These are phyloP conservation scores for Pelargonium nanum DNA, from an alignment of 345 rosid genomes.

Conservation along the genomic window DNA sequence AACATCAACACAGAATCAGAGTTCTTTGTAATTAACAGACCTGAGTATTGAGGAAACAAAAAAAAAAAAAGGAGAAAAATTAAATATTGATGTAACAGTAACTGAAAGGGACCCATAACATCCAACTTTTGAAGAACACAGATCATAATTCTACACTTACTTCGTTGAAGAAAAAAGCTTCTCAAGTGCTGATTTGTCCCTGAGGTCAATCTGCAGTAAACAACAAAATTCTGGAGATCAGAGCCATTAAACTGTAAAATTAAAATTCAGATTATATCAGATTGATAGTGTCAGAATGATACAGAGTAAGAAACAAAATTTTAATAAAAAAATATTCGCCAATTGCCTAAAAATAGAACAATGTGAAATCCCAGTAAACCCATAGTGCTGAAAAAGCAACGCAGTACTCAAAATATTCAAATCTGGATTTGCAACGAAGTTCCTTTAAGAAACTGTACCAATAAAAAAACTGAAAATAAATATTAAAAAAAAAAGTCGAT, in stretches of 20 bases:
- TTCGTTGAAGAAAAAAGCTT: conserved; percentile 48
- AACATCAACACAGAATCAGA: too few species aligned
- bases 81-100: too few species aligned
- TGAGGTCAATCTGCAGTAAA: conserved; percentile 67
- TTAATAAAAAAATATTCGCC: too few species aligned
- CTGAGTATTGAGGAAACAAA: too few species aligned
- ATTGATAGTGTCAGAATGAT: too few species aligned
- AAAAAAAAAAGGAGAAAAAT: too few species aligned
- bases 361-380: too few species aligned
- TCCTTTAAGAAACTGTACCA: too few species aligned
- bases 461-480: too few species aligned
- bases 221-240: conserved; percentile 2
- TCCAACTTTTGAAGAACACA: background rate
- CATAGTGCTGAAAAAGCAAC: background rate
- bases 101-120: too few species aligned
- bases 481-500: background rate
- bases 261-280: background rate
- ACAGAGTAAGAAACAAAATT: too few species aligned
- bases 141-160: conserved; percentile 22
- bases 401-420: background rate
- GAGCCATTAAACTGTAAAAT: background rate
- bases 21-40: too few species aligned
- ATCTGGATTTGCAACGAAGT: background rate
- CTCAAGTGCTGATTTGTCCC: conserved; percentile 75
- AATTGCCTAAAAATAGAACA: background rate